phyloP scores from a whole-genome alignment of 1,284 basidiomycete genomes.

The Blastosporella zonata region DNA sequence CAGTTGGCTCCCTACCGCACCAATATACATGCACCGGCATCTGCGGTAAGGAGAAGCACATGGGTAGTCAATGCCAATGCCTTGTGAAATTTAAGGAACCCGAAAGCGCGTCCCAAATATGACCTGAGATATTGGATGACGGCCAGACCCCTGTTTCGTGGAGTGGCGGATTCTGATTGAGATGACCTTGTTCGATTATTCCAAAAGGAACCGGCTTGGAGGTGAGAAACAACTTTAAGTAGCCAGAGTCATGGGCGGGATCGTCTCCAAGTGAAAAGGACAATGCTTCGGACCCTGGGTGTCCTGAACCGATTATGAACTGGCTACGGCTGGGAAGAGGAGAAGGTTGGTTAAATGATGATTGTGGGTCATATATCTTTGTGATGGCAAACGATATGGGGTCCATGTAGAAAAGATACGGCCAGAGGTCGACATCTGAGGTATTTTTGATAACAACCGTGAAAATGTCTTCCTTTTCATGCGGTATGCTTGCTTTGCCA shows the following conservation, averaged over 20 bases:
- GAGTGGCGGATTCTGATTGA: not conserved
- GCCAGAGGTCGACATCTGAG: constrained; percentile 31
- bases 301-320: constrained; percentile 31
- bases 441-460: constrained; percentile 29
- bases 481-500: constrained; percentile 27
- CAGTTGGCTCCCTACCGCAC: too few relatives aligned
- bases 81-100: constrained; percentile 5
- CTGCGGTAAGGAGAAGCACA: not conserved
- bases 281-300: constrained; percentile 30
- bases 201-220: constrained; percentile 27
- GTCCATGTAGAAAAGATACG: constrained; percentile 35
- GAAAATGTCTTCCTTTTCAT: constrained; percentile 29
- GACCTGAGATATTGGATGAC: not conserved
- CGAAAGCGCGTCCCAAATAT: constrained; percentile 10
- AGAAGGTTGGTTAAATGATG: constrained; percentile 13
- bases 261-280: constrained; percentile 28
- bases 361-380: constrained; percentile 30
- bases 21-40: too few relatives aligned
- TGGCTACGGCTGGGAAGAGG: constrained; percentile 28
- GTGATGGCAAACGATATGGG: constrained; percentile 31
- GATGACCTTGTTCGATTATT: constrained; percentile 23
- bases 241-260: constrained; percentile 23
- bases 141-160: not conserved
- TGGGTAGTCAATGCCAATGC: not conserved
- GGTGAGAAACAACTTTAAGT: constrained; percentile 31